A percentile compares a stretch with the other conserved stretches of the same genome.
Conservation (phyloP, 352 stramenopile genomes). For the Globisporangium carolinianum region DNA sequence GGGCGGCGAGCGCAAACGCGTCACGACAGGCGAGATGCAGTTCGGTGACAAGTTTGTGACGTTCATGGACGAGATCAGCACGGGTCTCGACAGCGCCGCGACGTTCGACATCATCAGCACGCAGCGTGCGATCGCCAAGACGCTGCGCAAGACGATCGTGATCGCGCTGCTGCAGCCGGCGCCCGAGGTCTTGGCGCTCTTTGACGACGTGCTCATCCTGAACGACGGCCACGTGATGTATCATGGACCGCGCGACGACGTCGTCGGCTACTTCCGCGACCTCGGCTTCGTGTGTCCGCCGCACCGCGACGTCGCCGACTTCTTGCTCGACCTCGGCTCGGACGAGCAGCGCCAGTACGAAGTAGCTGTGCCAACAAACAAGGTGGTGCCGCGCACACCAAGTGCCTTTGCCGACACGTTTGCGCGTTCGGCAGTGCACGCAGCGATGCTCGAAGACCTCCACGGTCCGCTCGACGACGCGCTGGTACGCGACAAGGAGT, state of each 20-base stretch:
- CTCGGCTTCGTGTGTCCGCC: neutral
- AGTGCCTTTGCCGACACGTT: neutral
- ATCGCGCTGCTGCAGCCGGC: slow-evolving; percentile 80
- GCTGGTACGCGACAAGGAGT: neutral
- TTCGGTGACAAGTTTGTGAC: slow-evolving; percentile 18
- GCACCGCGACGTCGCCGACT: neutral
- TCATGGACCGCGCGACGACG: slow-evolving; percentile 24
- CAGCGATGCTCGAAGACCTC: neutral
- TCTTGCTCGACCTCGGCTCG: neutral
- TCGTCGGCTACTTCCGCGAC: neutral
- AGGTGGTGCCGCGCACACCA: neutral
- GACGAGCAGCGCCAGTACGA: neutral
- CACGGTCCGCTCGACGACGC: neutral
- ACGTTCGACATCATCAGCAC: slow-evolving; percentile 40
- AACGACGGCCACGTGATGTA: slow-evolving; percentile 41
- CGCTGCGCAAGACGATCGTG: slow-evolving; percentile 37
- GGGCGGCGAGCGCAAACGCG: slow-evolving; percentile 59
- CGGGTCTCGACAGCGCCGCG: neutral
- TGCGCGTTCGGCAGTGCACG: neutral
- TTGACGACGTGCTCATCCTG: slow-evolving; percentile 44
- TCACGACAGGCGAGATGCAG: slow-evolving; percentile 80
- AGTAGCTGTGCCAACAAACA: neutral
- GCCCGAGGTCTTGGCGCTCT: slow-evolving; percentile 40
- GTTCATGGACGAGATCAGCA: neutral
- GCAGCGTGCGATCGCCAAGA: slow-evolving; percentile 39